Evolutionary conservation across 2,329 filamentous ascomycete genomes (phyloP).

Genomic region (Pyricularia sp.): DNA sequence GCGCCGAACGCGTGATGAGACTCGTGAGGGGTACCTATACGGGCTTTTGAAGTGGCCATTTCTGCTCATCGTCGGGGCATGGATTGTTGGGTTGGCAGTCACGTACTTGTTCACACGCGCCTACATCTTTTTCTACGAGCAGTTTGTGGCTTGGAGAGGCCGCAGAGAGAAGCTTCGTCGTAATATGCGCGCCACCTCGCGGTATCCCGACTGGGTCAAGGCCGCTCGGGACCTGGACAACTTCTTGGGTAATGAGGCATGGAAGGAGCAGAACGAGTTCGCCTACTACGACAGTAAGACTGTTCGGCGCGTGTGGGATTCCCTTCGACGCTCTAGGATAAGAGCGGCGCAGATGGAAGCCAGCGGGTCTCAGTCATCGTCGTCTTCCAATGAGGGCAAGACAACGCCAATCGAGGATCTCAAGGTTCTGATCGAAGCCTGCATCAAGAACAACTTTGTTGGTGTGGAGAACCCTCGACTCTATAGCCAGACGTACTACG

Average conservation of each 20-base stretch:
- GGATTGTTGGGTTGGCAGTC: constrained; percentile 65
- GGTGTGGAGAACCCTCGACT: constrained; percentile 87
- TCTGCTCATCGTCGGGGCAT: constrained; percentile 67
- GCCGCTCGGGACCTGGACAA: constrained; percentile 72
- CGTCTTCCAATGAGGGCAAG: neutral
- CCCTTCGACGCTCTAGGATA: constrained; percentile 58
- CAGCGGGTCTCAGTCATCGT: constrained; percentile 9
- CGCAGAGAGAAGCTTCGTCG: constrained; percentile 61
- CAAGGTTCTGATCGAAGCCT: constrained; percentile 70
- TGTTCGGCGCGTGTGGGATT: constrained; percentile 64
- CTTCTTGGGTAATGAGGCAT: constrained; percentile 70
- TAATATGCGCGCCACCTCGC: constrained; percentile 60
- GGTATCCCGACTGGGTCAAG: constrained; percentile 74
- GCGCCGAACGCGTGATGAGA: constrained; percentile 74
- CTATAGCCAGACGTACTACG: constrained; percentile 97
- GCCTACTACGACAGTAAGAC: constrained; percentile 86
- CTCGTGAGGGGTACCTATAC: constrained; percentile 87
- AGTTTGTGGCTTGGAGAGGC: constrained; percentile 83
- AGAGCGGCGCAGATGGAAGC: constrained; percentile 41
- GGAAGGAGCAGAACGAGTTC: constrained; percentile 71
- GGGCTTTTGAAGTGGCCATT: constrained; percentile 86
- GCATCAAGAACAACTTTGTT: constrained; percentile 95
- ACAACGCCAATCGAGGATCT: constrained; percentile 62
- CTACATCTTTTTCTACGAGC: constrained; percentile 90
- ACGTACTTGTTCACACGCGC: constrained; percentile 73